These are phyloP conservation scores for Cucurbitaria berberidis DNA, from an alignment of 2,329 filamentous ascomycete genomes.

Conservation along the genomic window DNA sequence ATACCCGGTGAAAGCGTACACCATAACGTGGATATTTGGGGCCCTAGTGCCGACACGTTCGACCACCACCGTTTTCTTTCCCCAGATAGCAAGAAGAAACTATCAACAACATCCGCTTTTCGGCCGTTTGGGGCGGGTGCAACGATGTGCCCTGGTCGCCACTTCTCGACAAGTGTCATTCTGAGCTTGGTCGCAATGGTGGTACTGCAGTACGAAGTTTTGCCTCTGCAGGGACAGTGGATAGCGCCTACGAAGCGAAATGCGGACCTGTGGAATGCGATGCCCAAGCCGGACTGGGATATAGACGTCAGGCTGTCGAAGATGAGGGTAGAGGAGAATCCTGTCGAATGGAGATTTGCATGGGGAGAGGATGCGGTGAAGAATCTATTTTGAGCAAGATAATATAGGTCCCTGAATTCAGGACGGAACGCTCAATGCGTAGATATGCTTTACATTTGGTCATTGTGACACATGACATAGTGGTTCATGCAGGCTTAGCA, in stretches of 20 bases:
- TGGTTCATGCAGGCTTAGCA: too few species aligned
- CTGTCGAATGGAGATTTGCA: conserved; percentile 27
- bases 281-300: conserved; percentile 39
- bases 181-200: conserved; percentile 42
- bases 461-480: too few species aligned
- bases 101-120: conserved; percentile 35
- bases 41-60: conserved; percentile 37
- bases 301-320: conserved; percentile 21
- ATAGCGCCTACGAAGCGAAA: conserved; percentile 26
- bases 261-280: conserved; percentile 42
- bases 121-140: conserved; percentile 45
- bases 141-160: conserved; percentile 47
- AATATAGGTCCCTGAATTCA: not conserved
- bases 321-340: conserved; percentile 5
- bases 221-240: conserved; percentile 28
- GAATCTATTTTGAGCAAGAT: not conserved
- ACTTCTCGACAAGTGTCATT: conserved; percentile 48
- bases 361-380: conserved; percentile 13
- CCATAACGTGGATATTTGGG: conserved; percentile 42
- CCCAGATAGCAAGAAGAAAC: conserved; percentile 13
- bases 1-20: conserved; percentile 46
- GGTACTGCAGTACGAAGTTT: conserved; percentile 42
- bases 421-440: not conserved
- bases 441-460: not conserved
- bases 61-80: conserved; percentile 42